These are phyloP conservation scores for Achaetomium macrosporum DNA, from an alignment of 2,329 filamentous ascomycete species.

Conservation along the genomic window DNA sequence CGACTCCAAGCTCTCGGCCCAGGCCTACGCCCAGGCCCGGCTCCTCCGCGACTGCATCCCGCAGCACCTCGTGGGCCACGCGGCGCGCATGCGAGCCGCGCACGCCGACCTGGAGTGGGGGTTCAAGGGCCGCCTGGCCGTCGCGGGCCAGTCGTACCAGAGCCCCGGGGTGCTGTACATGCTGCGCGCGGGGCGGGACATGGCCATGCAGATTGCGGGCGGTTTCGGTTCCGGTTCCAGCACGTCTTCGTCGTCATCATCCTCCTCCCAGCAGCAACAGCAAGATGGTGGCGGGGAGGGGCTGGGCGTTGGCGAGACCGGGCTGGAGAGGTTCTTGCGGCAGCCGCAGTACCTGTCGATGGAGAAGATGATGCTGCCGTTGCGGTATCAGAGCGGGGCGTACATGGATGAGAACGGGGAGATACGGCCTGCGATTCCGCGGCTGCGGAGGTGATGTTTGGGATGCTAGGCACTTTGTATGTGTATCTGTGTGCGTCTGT, in stretches of 20 bases:
- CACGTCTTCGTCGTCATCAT: not conserved
- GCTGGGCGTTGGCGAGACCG: slow-evolving; percentile 29
- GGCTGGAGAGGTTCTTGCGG: slow-evolving; percentile 28
- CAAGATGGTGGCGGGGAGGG: not conserved
- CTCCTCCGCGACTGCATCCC: slow-evolving; percentile 71
- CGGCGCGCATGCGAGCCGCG: slow-evolving; percentile 51
- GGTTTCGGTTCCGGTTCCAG: too few relatives aligned
- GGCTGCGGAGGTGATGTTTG: not conserved
- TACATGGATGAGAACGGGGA: not conserved
- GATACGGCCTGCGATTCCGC: not conserved
- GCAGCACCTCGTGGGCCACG: slow-evolving; percentile 80
- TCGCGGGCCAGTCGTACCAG: slow-evolving; percentile 53
- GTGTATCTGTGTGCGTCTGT: not conserved
- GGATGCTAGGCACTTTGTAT: not conserved
- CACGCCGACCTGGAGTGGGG: slow-evolving; percentile 47
- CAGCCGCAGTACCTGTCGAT: not conserved
- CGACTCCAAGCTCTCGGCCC: slow-evolving; percentile 48
- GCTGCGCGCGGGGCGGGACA: slow-evolving; percentile 45
- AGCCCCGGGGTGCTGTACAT: slow-evolving; percentile 46
- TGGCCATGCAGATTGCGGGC: slow-evolving; percentile 35
- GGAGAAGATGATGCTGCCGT: slow-evolving; percentile 4
- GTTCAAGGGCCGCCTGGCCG: slow-evolving; percentile 59
- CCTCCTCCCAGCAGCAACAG: not conserved
- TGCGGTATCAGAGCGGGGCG: slow-evolving; percentile 9
- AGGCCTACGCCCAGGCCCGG: slow-evolving; percentile 55